These are phyloP conservation scores for Pythium aristosporum DNA, from an alignment of 352 stramenopile species.

Conservation along the genomic window DNA sequence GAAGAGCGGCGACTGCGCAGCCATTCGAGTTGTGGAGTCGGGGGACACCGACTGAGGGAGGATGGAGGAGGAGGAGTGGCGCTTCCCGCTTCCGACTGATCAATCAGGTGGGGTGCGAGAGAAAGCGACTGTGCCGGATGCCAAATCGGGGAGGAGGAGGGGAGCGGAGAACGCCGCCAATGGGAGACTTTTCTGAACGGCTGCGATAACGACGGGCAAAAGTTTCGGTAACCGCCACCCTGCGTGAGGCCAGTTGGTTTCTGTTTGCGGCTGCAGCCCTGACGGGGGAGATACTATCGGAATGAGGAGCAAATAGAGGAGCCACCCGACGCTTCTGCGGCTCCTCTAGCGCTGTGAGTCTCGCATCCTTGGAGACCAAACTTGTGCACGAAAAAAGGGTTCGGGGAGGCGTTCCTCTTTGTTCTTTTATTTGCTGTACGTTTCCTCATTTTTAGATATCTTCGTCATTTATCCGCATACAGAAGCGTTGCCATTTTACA, in stretches of 20 bases:
- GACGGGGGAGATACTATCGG: too few species aligned
- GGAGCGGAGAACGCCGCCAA: not conserved
- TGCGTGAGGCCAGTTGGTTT: not conserved
- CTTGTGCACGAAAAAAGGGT: too few species aligned
- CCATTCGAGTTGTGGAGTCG: not conserved
- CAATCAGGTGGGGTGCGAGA: not conserved
- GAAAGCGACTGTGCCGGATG: not conserved
- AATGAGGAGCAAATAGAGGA: too few species aligned
- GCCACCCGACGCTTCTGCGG: too few species aligned
- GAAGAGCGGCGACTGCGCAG: not conserved
- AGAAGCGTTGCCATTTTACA: too few species aligned
- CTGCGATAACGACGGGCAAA: not conserved
- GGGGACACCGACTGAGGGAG: not conserved
- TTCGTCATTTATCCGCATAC: too few species aligned
- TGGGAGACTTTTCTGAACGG: not conserved
- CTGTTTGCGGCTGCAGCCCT: too few species aligned
- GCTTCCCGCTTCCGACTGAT: not conserved
- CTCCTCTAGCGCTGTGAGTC: too few species aligned
- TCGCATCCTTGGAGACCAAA: too few species aligned
- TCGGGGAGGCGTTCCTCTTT: too few species aligned
- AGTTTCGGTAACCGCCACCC: not conserved
- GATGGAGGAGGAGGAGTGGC: not conserved
- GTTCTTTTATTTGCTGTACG: too few species aligned
- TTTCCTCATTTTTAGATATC: too few species aligned
- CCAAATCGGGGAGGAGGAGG: not conserved